These are phyloP conservation scores for Podaxis sp. DNA, from an alignment of 768 basidiomycete species.

Conservation along the genomic window DNA sequence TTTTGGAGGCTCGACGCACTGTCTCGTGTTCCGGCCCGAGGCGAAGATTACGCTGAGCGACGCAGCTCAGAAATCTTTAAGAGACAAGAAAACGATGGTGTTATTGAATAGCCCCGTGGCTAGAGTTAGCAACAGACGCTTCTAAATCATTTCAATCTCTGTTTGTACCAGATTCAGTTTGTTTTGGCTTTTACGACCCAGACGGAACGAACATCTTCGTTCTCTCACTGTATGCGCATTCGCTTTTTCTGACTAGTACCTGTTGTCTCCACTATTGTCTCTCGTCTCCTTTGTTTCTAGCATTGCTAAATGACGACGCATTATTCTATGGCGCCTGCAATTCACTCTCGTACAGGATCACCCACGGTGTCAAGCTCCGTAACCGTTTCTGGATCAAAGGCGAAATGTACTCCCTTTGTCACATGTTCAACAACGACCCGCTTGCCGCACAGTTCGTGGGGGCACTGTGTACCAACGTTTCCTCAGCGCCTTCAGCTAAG, in stretches of 20 bases:
- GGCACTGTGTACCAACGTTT: conserved; percentile 59
- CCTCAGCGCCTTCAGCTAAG: conserved; percentile 53
- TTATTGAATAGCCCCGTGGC: background rate
- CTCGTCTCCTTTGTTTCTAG: conserved; percentile 25
- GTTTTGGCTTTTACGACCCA: no score
- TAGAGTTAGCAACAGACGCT: background rate
- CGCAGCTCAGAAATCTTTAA: background rate
- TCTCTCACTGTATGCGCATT: no score
- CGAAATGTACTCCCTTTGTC: conserved; percentile 55
- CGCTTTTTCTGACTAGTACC: no score
- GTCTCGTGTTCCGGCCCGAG: conserved; percentile 21
- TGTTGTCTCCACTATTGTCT: no score
- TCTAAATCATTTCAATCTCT: background rate
- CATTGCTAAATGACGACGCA: conserved; percentile 22
- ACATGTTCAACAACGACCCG: conserved; percentile 49
- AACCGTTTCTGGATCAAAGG: conserved; percentile 65
- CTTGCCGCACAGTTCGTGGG: conserved; percentile 43
- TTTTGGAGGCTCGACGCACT: conserved; percentile 58
- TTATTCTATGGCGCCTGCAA: conserved; percentile 56
- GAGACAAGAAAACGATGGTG: background rate
- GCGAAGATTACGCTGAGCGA: background rate
- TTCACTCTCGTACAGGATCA: conserved; percentile 45
- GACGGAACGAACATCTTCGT: no score
- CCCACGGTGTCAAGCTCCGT: conserved; percentile 33
- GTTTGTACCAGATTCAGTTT: background rate